Conservation (phyloP, 306 rosid genomes). For the Cajanus cajan region DNA sequence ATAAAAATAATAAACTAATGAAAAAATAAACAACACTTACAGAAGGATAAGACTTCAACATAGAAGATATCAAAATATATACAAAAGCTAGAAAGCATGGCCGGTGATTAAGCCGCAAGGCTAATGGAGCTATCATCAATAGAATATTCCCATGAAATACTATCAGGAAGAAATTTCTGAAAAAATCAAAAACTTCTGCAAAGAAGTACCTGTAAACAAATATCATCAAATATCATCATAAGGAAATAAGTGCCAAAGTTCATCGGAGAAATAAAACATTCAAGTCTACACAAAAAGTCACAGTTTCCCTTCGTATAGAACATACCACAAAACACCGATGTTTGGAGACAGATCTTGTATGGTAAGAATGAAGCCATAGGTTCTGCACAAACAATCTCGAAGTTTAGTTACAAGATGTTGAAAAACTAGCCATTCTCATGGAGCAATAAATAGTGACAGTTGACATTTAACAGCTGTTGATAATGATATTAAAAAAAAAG, state of each 20-base stretch:
- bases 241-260: constrained; percentile 27
- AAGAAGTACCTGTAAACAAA: constrained; percentile 84
- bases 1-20: neutral
- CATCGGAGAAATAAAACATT: constrained; percentile 24
- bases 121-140: constrained; percentile 82
- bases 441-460: neutral
- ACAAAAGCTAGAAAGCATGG: constrained; percentile 91
- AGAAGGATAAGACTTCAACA: constrained; percentile 93
- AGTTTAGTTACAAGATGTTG: constrained; percentile 21
- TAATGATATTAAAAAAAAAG: neutral
- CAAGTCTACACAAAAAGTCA: neutral
- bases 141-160: constrained; percentile 87
- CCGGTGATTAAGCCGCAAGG: constrained; percentile 78
- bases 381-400: constrained; percentile 58
- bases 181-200: constrained; percentile 93
- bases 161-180: constrained; percentile 80
- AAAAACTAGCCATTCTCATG: constrained; percentile 1
- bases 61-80: constrained; percentile 61
- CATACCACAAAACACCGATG: constrained; percentile 91
- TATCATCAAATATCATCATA: constrained; percentile 5
- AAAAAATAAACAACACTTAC: constrained; percentile 36
- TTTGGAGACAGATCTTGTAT: constrained; percentile 92
- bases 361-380: constrained; percentile 92
- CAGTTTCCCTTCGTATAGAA: constrained; percentile 20
- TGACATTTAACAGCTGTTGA: neutral